These are phyloP conservation scores for Phytopythium chamaehyphon DNA, from an alignment of 352 stramenopile genomes.

Conservation along the genomic window DNA sequence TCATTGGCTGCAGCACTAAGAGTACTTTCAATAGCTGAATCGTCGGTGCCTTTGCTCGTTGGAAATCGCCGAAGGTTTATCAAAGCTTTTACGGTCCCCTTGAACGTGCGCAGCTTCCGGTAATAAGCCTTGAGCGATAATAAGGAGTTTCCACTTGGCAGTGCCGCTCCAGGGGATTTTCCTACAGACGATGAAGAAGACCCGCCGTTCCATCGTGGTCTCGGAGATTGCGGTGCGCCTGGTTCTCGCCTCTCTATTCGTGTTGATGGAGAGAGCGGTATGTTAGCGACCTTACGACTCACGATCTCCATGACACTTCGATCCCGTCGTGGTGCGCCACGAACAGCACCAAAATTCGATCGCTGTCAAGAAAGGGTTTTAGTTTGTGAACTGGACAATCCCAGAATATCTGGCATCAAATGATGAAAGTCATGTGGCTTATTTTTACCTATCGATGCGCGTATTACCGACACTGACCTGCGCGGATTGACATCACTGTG, in stretches of 20 bases:
- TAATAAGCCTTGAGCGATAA: conserved; percentile 67
- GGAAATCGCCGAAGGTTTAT: conserved; percentile 41
- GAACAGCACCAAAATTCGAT: too few species aligned
- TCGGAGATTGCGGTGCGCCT: not conserved
- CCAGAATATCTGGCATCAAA: too few species aligned
- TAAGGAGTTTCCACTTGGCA: conserved; percentile 27
- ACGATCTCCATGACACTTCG: not conserved
- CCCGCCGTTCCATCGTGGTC: conserved; percentile 24
- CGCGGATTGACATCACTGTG: too few species aligned
- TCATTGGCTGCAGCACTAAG: not conserved
- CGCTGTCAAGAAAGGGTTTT: too few species aligned
- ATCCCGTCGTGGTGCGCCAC: too few species aligned
- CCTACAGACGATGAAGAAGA: not conserved
- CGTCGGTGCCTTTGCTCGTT: not conserved
- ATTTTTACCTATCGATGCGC: too few species aligned
- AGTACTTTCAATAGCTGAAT: not conserved
- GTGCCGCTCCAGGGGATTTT: conserved; percentile 1
- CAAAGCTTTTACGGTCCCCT: conserved; percentile 58
- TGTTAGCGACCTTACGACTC: conserved; percentile 2
- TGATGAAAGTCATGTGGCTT: too few species aligned
- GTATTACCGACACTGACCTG: too few species aligned
- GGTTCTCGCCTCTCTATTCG: not conserved
- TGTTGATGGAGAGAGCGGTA: not conserved
- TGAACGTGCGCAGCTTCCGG: conserved; percentile 63
- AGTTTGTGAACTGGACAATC: too few species aligned